A percentile compares a stretch with the other conserved stretches of the same genome.
Evolutionary conservation across 495 filamentous ascomycete species (phyloP).

Genomic region (Zalerion maritima): DNA sequence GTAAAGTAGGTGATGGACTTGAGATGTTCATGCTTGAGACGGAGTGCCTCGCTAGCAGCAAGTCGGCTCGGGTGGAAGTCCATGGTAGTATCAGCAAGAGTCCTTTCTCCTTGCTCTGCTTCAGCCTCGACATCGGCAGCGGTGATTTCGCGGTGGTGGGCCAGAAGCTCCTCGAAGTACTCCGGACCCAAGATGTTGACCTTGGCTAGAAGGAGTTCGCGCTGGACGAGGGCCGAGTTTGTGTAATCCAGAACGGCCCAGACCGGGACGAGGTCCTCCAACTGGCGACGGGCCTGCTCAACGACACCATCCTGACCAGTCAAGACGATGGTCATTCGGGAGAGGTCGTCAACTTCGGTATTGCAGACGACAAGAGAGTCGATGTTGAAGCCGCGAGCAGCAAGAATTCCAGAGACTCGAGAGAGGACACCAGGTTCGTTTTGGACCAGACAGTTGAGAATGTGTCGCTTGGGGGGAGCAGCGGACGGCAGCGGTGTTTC

Average conservation of each 20-base stretch:
- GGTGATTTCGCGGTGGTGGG: conserved; percentile 74
- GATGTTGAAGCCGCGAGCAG: conserved; percentile 96
- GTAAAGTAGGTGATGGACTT: conserved; percentile 87
- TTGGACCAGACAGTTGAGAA: conserved; percentile 96
- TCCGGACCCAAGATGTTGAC: conserved; percentile 90
- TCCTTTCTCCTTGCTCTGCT: conserved; percentile 14
- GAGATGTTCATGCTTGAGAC: conserved; percentile 94
- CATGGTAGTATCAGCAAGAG: conserved; percentile 25
- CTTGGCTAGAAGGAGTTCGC: conserved; percentile 92
- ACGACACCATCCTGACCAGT: conserved; percentile 94
- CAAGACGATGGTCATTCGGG: conserved; percentile 96
- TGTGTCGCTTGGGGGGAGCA: conserved; percentile 78
- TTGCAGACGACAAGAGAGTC: conserved; percentile 95
- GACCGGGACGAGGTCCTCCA: conserved; percentile 92
- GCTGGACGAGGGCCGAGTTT: conserved; percentile 80
- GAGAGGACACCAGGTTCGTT: conserved; percentile 97
- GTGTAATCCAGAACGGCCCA: conserved; percentile 98
- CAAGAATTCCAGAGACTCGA: conserved; percentile 89
- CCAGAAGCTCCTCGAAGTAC: conserved; percentile 90
- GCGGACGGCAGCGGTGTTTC: conserved; percentile 79
- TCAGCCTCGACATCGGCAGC: conserved; percentile 19
- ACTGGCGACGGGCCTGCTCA: conserved; percentile 87
- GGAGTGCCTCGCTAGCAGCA: conserved; percentile 69
- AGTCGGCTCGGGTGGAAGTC: conserved; percentile 83
- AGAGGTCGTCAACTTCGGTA: conserved; percentile 94